Evolutionary conservation across 2,329 filamentous ascomycete genomes (phyloP).

Genomic region (Geosmithia morbida): DNA sequence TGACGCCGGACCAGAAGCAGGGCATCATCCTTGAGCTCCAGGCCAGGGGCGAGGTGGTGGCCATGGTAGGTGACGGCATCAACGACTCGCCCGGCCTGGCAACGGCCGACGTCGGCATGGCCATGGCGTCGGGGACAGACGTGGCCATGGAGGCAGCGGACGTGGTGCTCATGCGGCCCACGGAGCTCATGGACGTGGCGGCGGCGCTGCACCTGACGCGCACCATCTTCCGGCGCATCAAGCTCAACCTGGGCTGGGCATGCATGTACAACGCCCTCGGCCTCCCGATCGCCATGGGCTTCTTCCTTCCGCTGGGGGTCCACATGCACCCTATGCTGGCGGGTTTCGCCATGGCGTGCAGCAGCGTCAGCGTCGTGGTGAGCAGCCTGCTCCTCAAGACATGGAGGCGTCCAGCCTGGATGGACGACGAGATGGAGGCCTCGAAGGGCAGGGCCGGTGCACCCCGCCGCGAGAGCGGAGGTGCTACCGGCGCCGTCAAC

Average conservation of each 20-base stretch:
- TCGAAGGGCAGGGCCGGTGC: no score
- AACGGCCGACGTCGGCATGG: constrained; percentile 55
- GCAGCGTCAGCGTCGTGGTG: constrained; percentile 77
- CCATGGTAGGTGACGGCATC: constrained; percentile 62
- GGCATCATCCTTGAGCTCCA: constrained; percentile 58
- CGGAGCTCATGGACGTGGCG: constrained; percentile 87
- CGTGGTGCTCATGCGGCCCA: constrained; percentile 60
- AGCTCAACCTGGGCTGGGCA: constrained; percentile 83
- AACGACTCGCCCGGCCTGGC: constrained; percentile 54
- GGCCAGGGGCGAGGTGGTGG: constrained; percentile 40
- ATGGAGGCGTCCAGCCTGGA: constrained; percentile 77
- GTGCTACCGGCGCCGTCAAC: no score
- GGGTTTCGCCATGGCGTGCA: constrained; percentile 84
- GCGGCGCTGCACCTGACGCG: constrained; percentile 69
- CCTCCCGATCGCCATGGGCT: constrained; percentile 89
- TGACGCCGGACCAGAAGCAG: constrained; percentile 55
- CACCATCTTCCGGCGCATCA: constrained; percentile 83
- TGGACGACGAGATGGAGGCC: no score
- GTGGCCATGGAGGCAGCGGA: constrained; percentile 51
- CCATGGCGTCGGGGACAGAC: constrained; percentile 48
- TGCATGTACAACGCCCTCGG: constrained; percentile 88
- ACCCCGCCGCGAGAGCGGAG: no score
- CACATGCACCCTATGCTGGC: constrained; percentile 90
- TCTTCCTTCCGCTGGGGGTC: constrained; percentile 81
- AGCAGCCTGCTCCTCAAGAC: constrained; percentile 74